Base-by-base conservation (phyloP, 169 alveolate genomes). In the Plasmodium reichenowi region DNA sequence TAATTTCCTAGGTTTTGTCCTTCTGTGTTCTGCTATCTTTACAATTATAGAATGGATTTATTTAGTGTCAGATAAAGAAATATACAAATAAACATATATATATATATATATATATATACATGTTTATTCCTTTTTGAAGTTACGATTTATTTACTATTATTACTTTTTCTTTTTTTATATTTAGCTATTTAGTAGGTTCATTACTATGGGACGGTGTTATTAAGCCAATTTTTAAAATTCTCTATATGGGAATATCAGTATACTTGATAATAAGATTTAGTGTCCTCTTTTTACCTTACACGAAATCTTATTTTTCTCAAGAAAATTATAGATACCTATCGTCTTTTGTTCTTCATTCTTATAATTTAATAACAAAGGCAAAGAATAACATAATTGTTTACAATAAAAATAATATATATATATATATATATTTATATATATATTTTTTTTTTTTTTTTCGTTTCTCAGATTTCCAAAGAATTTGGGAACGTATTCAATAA, bases 41-140 rank as follows among this genome's bases (percentile, higher is more conserved):
- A 86, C 92, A 8, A 64, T 86, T 17, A 73, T 86, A 24, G 92
- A 86, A 54, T 86, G 92, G 92, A 56, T 60, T 22, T 86, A 86
- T 63, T 60, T 86, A 59, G 71, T 62, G 92, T 86, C 71, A 26
- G 92, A 15, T n/a, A 13, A 12, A 13, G 47, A 38, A 38, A 38
- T 38, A 38, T 38, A 38, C 9, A 56, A 56, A 56, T 2, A 56
- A 56, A 56, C 3, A 17, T 13, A 17, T 13, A 54, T 56, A 13
- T 56, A 56, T 17, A 56, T 56, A 13, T 56, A 26, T 26, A 26
- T 26, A 26, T 26, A 26, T 26, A 29, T n/a, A 3, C 22, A 9
- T 2, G 2, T 1, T 56, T 32, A 24, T 15, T 22, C 43, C 22
- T 48, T n/a, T 71, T 17, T 52, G 47, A 47, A 24, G 4, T 48